These are phyloP conservation scores for Auxenochlorella pyrenoidosa DNA, from an alignment of 139 green algal genomes.

Conservation along the genomic window DNA sequence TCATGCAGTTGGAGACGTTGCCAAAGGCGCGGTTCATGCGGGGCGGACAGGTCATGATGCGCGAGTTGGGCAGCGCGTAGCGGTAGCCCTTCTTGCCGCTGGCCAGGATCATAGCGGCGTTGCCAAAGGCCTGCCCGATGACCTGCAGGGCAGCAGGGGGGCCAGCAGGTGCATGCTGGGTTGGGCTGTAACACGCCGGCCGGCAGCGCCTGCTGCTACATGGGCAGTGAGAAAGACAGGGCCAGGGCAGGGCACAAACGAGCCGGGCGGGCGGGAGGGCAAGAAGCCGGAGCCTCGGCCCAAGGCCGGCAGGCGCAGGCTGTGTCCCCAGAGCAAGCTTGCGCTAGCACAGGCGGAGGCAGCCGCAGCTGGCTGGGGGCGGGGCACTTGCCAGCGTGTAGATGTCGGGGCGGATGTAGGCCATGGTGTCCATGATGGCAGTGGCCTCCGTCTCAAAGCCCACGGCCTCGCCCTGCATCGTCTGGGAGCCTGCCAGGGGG, in stretches of 20 bases:
- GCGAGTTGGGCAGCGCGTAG: conserved; percentile 88
- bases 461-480: conserved; percentile 57
- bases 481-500: conserved; percentile 53
- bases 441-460: conserved; percentile 91
- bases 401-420: conserved; percentile 75
- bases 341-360: too few species aligned
- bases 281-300: too few species aligned
- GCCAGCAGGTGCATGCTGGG: not conserved
- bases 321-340: too few species aligned
- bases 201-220: too few species aligned
- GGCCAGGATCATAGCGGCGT: conserved; percentile 93
- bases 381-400: conserved; percentile 41
- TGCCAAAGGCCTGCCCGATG: conserved; percentile 89
- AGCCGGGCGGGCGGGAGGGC: too few species aligned
- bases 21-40: conserved; percentile 71
- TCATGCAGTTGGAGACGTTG: conserved; percentile 78
- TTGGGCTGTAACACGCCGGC: too few species aligned
- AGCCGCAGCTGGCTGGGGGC: too few species aligned
- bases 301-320: too few species aligned
- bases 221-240: too few species aligned
- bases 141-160: conserved; percentile 64
- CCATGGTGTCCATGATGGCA: conserved; percentile 92
- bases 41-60: conserved; percentile 64
- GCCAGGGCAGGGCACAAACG: too few species aligned
- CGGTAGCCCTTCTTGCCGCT: conserved; percentile 92